Evolutionary conservation across 495 filamentous ascomycete genomes (phyloP), one percentile per base, ranked within the genome.

Genomic region (Alectoria sarmentosa): DNA sequence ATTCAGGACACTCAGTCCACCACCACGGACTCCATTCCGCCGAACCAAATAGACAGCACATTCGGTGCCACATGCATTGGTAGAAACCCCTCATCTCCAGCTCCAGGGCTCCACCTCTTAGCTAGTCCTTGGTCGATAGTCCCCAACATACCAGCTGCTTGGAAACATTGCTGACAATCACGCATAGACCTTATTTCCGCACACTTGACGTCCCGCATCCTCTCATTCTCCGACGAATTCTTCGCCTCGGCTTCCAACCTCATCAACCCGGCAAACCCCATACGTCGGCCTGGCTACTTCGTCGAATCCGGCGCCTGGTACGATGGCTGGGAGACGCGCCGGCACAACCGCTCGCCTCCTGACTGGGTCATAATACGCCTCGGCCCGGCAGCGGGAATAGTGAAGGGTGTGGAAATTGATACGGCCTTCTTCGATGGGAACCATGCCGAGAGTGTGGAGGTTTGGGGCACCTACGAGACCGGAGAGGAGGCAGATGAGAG

Each of bases 241-340:
- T 97, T 96, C 76, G 92, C 91, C 66, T 83, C 86, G 42, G 91
- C 91, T 15, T 76, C 78, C 42, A 96, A 95, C 75, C 84, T 96
- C 67, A 76, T 91, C 61, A 93, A 83, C 21, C 88, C 90, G 1
- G 84, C 83, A 0, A 77, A 88, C 5, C 89, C 92, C 7, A 83
- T 96, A 70, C 83, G 84, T 65, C 85, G 88, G 67, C 86, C 87
- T 0, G 91, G 90, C 63, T 85, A 91, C 74, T 95, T 92, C 80
- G 86, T 91, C 58, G 85, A 88, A 71, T 83, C 90, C 14, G 92
- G 92, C 65, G 90, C 90, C 30, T 97, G 92, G 92, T 96, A 92
- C 74, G 92, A 97, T 72, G 92, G 92, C 32, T 96, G 92, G 92
- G 92, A 97, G 74, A 96, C 91, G 3, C 83, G 92, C 21, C 80